Conservation (phyloP, 768 basidiomycete genomes). For the Pilatotrama ljubarskyi region DNA sequence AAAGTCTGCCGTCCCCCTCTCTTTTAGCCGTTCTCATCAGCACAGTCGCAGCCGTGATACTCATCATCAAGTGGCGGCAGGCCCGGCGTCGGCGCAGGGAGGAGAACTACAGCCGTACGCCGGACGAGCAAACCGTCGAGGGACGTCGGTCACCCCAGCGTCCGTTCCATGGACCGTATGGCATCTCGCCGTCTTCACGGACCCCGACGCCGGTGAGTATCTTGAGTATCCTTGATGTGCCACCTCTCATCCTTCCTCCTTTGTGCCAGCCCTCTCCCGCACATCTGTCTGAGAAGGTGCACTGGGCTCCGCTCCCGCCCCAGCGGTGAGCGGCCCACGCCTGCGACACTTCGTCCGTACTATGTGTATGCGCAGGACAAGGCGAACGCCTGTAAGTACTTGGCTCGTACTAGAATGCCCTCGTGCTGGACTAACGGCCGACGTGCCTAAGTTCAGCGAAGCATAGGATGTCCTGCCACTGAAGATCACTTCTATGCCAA, state of each 20-base stretch:
- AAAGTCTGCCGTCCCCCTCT: background rate
- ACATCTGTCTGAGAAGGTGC: constrained; percentile 8
- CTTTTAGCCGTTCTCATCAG: constrained; percentile 16
- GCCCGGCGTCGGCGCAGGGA: constrained; percentile 2
- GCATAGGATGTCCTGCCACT: background rate
- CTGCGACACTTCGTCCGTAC: background rate
- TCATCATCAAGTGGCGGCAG: constrained; percentile 18
- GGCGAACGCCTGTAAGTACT: background rate
- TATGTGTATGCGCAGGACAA: background rate
- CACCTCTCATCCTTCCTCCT: background rate
- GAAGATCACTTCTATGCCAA: background rate
- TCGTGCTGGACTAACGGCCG: background rate
- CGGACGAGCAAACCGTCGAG: background rate
- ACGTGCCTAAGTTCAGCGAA: background rate
- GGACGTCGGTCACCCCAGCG: background rate
- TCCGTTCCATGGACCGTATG: constrained; percentile 14
- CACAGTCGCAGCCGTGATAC: constrained; percentile 1
- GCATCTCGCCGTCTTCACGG: constrained; percentile 5
- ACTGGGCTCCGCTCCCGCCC: constrained; percentile 9
- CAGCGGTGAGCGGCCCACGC: constrained; percentile 12
- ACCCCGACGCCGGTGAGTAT: constrained; percentile 14
- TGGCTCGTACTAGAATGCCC: background rate
- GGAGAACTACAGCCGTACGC: background rate
- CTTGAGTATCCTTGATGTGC: background rate
- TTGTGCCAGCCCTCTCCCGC: constrained; percentile 1